phyloP scores from a whole-genome alignment of 176 grass and related monocot genomes.

The Zizania latifolia region DNA sequence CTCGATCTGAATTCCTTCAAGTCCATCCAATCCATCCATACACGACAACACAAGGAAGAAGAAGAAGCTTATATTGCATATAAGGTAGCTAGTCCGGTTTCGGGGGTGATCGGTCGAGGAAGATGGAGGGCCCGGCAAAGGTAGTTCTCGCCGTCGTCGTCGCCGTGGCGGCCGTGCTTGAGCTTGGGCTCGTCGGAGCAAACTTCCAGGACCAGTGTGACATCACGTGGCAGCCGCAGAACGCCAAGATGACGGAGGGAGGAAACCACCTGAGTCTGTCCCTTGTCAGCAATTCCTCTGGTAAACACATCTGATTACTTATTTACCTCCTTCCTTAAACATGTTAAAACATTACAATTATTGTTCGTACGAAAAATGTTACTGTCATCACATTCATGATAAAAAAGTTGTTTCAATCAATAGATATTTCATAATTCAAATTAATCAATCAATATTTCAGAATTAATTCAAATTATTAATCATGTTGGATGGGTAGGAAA shows the following conservation, averaged over 20 bases:
- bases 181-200: constrained; percentile 4
- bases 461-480: no score
- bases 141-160: background rate
- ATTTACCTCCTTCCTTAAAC: no score
- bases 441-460: no score
- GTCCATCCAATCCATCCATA: background rate
- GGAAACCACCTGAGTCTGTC: constrained; percentile 26
- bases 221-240: constrained; percentile 19
- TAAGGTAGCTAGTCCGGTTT: background rate
- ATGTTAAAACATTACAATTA: no score
- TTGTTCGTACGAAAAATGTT: no score
- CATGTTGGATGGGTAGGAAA: no score
- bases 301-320: background rate
- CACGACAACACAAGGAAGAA: background rate
- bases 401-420: no score
- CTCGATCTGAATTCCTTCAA: background rate
- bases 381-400: no score
- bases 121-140: background rate
- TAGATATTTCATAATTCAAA: no score
- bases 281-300: constrained; percentile 25
- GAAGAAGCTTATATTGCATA: background rate
- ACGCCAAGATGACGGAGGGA: background rate
- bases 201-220: constrained; percentile 21
- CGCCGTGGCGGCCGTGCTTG: background rate
- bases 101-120: background rate